Evolutionary conservation across 2,329 filamentous ascomycete genomes (phyloP), one percentile per base, ranked within the genome.

Genomic region (Calonectria crousiana): DNA sequence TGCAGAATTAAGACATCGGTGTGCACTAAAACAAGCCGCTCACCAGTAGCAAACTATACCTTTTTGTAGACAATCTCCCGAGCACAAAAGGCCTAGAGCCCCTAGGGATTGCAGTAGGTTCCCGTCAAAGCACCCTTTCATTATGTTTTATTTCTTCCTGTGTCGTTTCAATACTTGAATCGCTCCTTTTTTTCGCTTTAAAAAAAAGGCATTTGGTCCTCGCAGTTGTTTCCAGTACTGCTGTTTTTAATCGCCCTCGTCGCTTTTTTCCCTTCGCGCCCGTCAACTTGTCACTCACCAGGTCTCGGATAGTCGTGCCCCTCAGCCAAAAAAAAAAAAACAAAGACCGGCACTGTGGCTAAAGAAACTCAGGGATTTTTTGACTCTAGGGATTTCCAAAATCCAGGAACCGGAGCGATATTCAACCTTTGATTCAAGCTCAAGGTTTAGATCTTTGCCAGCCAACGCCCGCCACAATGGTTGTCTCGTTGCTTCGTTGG

Each of bases 401-500:
- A 38, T 64, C 73, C 51, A 47, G 69, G 56, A 34, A 58, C 49
- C 53, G 44, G 69, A 73, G 74, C 70, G 56, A 71, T 41, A 66
- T 72, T 76, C 76, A 74, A 75, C 70, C 78, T 73, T 73, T 70
- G 58, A 51, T 49, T 65, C 62, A 70, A 65, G 51, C 53, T 64
- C 66, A 69, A 60, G 58, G 36, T 67, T 60, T 66, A 67, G 51
- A 41, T 67, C n/a, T 38, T 38, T 28, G 51, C 64, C 41, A 34
- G 23, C 32, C n/a, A 66, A 38, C 38, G 56, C 11, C 51, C 67
- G 65, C 73, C 76, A 69, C 67, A 41, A 82, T 82, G 80, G 75
- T 74, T 60, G 71, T 79, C 67, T 78, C 81, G 65, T 77, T 83
- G 62, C 77, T 83, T 75, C 83, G 83, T 73, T 84, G 83, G 83